phyloP scores from a whole-genome alignment of 2,329 filamentous ascomycete genomes.

The Lachnellula arida region DNA sequence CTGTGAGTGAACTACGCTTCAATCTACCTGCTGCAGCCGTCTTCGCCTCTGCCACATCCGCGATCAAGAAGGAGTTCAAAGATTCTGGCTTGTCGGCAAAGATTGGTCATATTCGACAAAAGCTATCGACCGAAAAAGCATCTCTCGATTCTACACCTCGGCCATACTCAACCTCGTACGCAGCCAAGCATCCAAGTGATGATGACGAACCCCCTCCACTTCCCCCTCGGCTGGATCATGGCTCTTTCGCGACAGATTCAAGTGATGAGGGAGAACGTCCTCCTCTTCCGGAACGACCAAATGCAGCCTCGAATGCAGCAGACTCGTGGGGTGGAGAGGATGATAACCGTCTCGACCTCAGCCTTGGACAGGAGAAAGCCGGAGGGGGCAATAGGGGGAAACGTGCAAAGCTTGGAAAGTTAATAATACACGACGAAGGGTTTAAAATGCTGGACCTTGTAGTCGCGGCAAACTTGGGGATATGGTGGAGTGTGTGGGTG shows the following conservation, averaged over 20 bases:
- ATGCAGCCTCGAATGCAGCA: neutral
- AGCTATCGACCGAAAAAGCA: constrained; percentile 27
- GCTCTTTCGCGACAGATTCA: constrained; percentile 8
- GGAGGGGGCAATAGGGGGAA: constrained; percentile 83
- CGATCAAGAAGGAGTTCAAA: neutral
- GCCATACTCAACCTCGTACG: constrained; percentile 20
- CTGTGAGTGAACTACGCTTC: constrained; percentile 81
- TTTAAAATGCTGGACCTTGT: constrained; percentile 93
- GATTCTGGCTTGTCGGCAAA: constrained; percentile 10
- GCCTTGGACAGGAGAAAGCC: constrained; percentile 74
- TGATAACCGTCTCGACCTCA: constrained; percentile 59
- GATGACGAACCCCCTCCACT: constrained; percentile 24
- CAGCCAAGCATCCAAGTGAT: constrained; percentile 22
- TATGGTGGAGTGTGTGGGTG: constrained; percentile 89
- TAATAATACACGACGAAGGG: constrained; percentile 85
- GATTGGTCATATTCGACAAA: constrained; percentile 28
- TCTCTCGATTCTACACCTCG: constrained; percentile 18
- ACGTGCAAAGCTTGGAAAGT: constrained; percentile 86
- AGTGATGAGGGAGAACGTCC: constrained; percentile 11
- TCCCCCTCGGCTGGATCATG: constrained; percentile 17
- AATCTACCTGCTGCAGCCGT: constrained; percentile 66
- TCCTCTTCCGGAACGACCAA: neutral
- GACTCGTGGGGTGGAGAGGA: constrained; percentile 9
- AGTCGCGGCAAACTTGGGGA: constrained; percentile 82
- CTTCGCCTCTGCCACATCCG: constrained; percentile 32